Base-by-base conservation (phyloP, 306 rosid genomes). In the Prunus campanulata region DNA sequence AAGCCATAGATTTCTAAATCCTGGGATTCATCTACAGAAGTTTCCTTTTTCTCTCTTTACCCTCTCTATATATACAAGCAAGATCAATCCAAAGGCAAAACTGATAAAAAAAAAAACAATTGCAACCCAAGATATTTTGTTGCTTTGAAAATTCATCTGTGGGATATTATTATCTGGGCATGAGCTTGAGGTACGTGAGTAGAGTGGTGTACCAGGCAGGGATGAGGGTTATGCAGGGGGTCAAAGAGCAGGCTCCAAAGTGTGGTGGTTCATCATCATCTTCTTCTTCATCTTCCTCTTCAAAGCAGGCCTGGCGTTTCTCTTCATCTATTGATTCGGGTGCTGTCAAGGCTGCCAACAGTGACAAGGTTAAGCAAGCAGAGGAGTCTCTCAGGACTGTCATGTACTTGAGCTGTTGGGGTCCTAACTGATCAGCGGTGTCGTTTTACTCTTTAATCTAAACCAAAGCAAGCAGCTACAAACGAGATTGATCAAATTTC, bases 341-440 rank as follows among this genome's bases (percentile, higher is more conserved):
- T 13, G 73, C 83, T 48, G 62, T 49, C 52, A 81, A 75, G 25
- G 63, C 75, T 11, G 10, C 74, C 49, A 75, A 82, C 1, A 66
- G 5, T 3, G 11, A 13, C 0, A 81, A 81, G 70, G 50, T 67
- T 2, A 87, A 82, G 65, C 85, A 75, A 11, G 91, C 94, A 0
- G 98, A 93, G 83, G 88, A 93, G 51, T 89, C 98, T 74, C 79
- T 91, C 3, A 70, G 98, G 51, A 90, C 84, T 8, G 83, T 93
- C 68, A 88, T 93, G 98, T 93, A 68, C 79, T 83, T 93, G 83
- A 93, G 98, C 52, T 93, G 93, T 30, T 93, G 98, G 98, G 96
- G 83, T 74, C 94, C 96, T 42, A 89, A 77, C 8, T 10, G 62
- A 56, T 56, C 62, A n/a, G 27, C 11, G 62, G 22, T 25, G 59